Evolutionary conservation across 768 basidiomycete species (phyloP), one percentile per base, ranked within the genome.

Genomic region (Pleurotus pulmonarius): DNA sequence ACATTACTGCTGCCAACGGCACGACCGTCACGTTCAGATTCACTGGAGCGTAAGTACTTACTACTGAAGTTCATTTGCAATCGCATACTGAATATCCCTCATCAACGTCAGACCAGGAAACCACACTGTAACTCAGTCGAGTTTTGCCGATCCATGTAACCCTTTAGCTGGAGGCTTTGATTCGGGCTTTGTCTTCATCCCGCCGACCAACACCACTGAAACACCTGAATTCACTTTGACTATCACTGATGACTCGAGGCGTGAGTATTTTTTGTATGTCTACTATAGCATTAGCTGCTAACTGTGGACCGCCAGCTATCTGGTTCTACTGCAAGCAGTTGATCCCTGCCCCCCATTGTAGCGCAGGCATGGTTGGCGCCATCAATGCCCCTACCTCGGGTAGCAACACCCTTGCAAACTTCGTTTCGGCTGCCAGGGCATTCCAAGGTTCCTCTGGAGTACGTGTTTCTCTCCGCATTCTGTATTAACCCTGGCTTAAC

Each of bases 301-400:
- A 59, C 48, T 24, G 61, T 61, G 9, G 34, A 18, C 48, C 25
- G 18, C 5, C 41, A 71, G 82, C 82, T 3, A 74, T 83, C 45
- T 85, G 80, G 79, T 53, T 53, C 20, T 83, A 71, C 75, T 85
- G 83, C 72, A 79, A 81, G 58, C 79, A 79, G 63, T 64, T 74
- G 11, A 2, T 51, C 3, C 76, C 75, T 0, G 1, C 41, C 1
- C 65, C 71, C 11, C 82, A 85, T 65, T 83, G 83, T 60, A 46
- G 56, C 9, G 45, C 51, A 69, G 77, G 75, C 52, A 79, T 79
- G 77, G 75, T 78, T 44, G 76, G 81, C 41, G 76, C 77, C 11
- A 80, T 85, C 65, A 84, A 84, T 64, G 71, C 80, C 0, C 79
- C 79, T 2, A 49, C 69, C 4, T 63, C 67, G n/a, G 80, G 78